Evolutionary conservation across 2,329 filamentous ascomycete species (phyloP), one percentile per base, ranked within the genome.

Genomic region (Colletotrichum trifolii): DNA sequence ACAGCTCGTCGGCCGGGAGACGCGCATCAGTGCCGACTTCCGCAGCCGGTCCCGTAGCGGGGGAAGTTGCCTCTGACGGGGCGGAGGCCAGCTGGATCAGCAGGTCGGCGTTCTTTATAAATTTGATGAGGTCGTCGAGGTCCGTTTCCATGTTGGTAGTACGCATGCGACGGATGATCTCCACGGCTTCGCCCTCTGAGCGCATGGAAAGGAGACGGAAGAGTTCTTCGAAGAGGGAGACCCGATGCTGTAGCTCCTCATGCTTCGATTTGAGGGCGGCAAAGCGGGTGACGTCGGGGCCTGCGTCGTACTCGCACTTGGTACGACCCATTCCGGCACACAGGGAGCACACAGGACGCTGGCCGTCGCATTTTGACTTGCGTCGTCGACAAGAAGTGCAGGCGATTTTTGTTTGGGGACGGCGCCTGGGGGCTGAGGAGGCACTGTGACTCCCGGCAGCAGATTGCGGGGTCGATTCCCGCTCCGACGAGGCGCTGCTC

Each of bases 281-380:
- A 10, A 64, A 59, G 25, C 65, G 65, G 2, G 67, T 64, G n/a
- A 67, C 52, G 54, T 68, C 67, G 10, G 67, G 67, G 4, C 66
- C 67, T n/a, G 55, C 67, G 9, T 68, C 65, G 17, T 68, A 68
- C 45, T 68, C 67, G 57, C 67, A 68, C 11, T n/a, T 50, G 10
- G 67, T 61, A 13, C 58, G 60, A 33, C 63, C 63, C 47, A 62
- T 66, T 34, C 59, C 64, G 13, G 67, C 64, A 54, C 67, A 68
- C 40, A 64, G 46, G 13, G 67, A 64, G 35, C 67, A 68, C 8
- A 68, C 61, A 17, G 67, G 67, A 25, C 67, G 67, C 15, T 43
- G 34, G 17, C 67, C 67, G 35, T 68, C 67, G 39, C 67, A 68
- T 50, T 68, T 68, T 10, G 65, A 67, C 34, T 67, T 67, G 42